These are phyloP conservation scores for Colletotrichum melonis DNA, from an alignment of 2,329 filamentous ascomycete genomes.

Conservation along the genomic window DNA sequence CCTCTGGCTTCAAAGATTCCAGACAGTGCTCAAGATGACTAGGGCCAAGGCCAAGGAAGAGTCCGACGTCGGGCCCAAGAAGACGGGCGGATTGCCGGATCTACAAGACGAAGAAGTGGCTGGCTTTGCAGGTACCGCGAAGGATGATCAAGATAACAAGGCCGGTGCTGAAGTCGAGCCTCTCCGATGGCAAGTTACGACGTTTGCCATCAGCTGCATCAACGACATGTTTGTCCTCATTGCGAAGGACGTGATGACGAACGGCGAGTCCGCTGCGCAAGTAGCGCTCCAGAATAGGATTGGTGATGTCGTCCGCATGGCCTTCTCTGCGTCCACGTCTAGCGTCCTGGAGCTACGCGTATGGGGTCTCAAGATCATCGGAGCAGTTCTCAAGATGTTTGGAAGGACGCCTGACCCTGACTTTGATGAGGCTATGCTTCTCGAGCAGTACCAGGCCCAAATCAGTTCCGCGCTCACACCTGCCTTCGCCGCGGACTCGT, in stretches of 20 bases:
- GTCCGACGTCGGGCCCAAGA: slow-evolving; percentile 52
- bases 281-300: slow-evolving; percentile 83
- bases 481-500: slow-evolving; percentile 95
- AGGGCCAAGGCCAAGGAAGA: slow-evolving; percentile 73
- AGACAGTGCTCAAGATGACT: slow-evolving; percentile 89
- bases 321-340: slow-evolving; percentile 96
- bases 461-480: slow-evolving; percentile 97
- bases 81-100: slow-evolving; percentile 72
- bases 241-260: slow-evolving; percentile 80
- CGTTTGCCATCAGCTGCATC: slow-evolving; percentile 91
- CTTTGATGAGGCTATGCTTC: slow-evolving; percentile 94
- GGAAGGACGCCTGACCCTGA: slow-evolving; percentile 95
- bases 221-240: slow-evolving; percentile 85
- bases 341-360: slow-evolving; percentile 90
- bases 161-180: slow-evolving; percentile 80
- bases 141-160: slow-evolving; percentile 61
- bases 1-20: slow-evolving; percentile 90
- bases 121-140: slow-evolving; percentile 80
- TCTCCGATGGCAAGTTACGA: slow-evolving; percentile 93
- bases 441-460: slow-evolving; percentile 98
- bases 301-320: slow-evolving; percentile 94
- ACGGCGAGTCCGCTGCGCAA: slow-evolving; percentile 83
- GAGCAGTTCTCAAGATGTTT: slow-evolving; percentile 94
- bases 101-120: slow-evolving; percentile 96
- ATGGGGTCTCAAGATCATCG: slow-evolving; percentile 92